Base-by-base conservation (phyloP, 352 stramenopile species). In the Globisporangium ultimum region DNA sequence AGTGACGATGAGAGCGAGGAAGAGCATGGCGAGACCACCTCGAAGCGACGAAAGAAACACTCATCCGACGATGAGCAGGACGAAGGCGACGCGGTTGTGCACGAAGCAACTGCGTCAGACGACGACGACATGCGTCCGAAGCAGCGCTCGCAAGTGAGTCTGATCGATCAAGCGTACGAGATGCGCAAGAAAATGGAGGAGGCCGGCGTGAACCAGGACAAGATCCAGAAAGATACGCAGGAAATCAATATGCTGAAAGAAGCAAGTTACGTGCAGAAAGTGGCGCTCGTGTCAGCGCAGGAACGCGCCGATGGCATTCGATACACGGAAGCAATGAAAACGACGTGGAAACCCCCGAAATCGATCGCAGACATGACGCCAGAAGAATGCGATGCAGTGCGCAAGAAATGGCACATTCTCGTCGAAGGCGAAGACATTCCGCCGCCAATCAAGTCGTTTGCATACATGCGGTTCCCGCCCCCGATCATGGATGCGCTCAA, bases 371-470 rank as follows among this genome's bases (percentile, higher is more conserved):
- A 79, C 21, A 87, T 98, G 83, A 92, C 80, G 8, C 77, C 88
- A 58, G 87, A 88, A 0, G 78, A 93, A 45, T 96, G 93, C 71
- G 79, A 98, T 47, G 82, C 86, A 14, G 85, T 98, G 45, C 89
- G 97, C 28, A 93, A 98, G 52, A 99, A 99, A 72, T 99, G 95
- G 96, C 95, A 99, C 75, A 99, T 99, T 53, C 63, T 99, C 8
- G 85, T 97, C 4, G 94, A 99, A 66, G 97, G 97, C 9, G 84
- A 98, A 5, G 85, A 98, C 71, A 88, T 98, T 46, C 96, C 96
- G 21, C 83, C 94, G 58, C 97, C 97, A 2, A 97, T 98, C 70
- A 98, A 98, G 70, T 95, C 87, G 21, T 99, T 99, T 74, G 74
- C 87, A 57, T 91, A 98, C 64, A 99, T 99, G 97, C 97, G 95